Evolutionary conservation across 371 early-diverging fungal species (phyloP), one percentile per base, ranked within the genome.

Genomic region (Mucor plumbeus): DNA sequence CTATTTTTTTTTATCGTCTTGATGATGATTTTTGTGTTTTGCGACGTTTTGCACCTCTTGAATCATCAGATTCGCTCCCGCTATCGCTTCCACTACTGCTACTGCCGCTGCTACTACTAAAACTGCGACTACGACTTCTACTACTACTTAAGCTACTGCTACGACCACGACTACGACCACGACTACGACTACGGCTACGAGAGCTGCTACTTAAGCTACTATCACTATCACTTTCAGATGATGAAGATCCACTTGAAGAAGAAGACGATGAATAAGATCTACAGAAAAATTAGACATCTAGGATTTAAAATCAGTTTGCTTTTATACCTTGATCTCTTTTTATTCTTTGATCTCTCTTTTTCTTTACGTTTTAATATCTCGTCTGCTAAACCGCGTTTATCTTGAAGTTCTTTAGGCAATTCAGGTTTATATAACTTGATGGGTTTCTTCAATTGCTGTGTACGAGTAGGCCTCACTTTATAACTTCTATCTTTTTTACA

Each of bases 391-490:
- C 87, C 87, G 40, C 40, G 34, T 75, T 82, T 85, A 58, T 80
- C 77, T 59, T 77, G 74, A 43, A 87, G 76, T 63, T 86, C 87
- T 10, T 78, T 77, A 0, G 87, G 87, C 33, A 88, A 61, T 44
- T 85, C 84, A 15, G 85, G 78, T 26, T 78, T 64, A 26, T 76
- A 71, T 14, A 84, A 69, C 55, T 85, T 86, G n/a, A 87, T 39
- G 5, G 87, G 89, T 41, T 85, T 85, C 59, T 77, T 77, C 8
- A 88, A 75, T 55, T 88, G 89, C 47, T 88, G 89, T 43, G 89
- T 88, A 56, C 89, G 85, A 15, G 87, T 86, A 0, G 89, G 89
- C 41, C 89, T 77, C 11, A 82, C 55, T 65, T 76, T 85, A 60
- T 87, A 88, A 6, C 74, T 77, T 66, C 84, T 73, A n/a, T 69